Evolutionary conservation across 495 filamentous ascomycete genomes (phyloP).

Genomic region (Mytilinidion resinicola): DNA sequence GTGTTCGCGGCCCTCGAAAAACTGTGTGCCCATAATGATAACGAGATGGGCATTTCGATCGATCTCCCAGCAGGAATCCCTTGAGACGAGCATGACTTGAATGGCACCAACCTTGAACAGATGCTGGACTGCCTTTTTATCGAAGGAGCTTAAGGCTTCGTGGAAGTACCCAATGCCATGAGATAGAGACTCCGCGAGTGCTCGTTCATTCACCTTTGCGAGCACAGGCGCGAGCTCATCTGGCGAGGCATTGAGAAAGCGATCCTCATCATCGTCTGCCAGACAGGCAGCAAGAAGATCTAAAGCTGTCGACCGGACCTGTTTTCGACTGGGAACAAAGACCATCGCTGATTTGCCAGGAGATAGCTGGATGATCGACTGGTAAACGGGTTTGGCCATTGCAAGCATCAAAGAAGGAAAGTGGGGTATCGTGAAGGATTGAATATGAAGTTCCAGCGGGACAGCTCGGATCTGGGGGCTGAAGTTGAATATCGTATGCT

Average conservation of each 20-base stretch:
- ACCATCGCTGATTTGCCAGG: slow-evolving; percentile 81
- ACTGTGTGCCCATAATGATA: slow-evolving; percentile 97
- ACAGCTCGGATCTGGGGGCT: slow-evolving; percentile 82
- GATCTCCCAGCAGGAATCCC: slow-evolving; percentile 96
- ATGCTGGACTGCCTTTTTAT: slow-evolving; percentile 89
- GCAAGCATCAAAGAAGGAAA: slow-evolving; percentile 97
- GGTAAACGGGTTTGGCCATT: slow-evolving; percentile 91
- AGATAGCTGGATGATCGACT: slow-evolving; percentile 77
- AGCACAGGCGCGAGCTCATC: slow-evolving; percentile 78
- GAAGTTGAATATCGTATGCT: slow-evolving; percentile 98
- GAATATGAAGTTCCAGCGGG: slow-evolving; percentile 88
- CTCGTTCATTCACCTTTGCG: slow-evolving; percentile 72
- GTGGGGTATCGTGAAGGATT: slow-evolving; percentile 92
- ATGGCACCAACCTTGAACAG: slow-evolving; percentile 88
- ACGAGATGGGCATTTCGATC: slow-evolving; percentile 83
- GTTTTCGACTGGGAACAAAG: slow-evolving; percentile 90
- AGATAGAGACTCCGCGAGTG: slow-evolving; percentile 82
- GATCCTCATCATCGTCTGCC: slow-evolving; percentile 86
- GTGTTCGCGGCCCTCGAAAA: slow-evolving; percentile 94
- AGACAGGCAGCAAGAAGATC: slow-evolving; percentile 80
- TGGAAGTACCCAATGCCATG: slow-evolving; percentile 98
- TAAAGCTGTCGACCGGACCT: slow-evolving; percentile 79
- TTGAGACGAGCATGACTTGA: slow-evolving; percentile 85
- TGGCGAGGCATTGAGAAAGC: slow-evolving; percentile 76
- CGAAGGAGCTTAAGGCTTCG: slow-evolving; percentile 78